Conservation (phyloP, 2,329 filamentous ascomycete species). For the Magnaporthiopsis rhizophila region DNA sequence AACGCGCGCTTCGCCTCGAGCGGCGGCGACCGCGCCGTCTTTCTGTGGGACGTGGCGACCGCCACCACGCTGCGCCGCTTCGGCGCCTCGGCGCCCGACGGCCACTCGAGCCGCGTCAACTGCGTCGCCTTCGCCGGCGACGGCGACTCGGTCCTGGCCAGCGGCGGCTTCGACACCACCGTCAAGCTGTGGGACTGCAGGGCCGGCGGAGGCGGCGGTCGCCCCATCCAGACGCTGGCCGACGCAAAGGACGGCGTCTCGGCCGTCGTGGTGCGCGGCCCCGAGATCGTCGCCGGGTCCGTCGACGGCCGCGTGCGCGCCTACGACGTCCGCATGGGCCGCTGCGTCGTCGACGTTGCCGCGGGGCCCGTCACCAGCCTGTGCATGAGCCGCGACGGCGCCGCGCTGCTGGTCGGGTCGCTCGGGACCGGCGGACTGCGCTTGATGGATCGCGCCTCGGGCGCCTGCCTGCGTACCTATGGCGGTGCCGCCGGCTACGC, state of each 20-base stretch:
- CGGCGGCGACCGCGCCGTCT: slow-evolving; percentile 84
- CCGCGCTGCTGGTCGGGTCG: slow-evolving; percentile 64
- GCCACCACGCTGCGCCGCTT: slow-evolving; percentile 73
- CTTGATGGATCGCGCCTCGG: slow-evolving; percentile 71
- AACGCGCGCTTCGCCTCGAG: slow-evolving; percentile 82
- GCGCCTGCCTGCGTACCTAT: slow-evolving; percentile 67
- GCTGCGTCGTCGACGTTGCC: slow-evolving; percentile 61
- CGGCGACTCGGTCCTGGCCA: slow-evolving; percentile 64
- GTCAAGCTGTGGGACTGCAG: slow-evolving; percentile 70
- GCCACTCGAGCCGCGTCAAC: slow-evolving; percentile 69
- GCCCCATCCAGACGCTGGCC: slow-evolving; percentile 62
- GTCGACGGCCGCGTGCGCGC: slow-evolving; percentile 75
- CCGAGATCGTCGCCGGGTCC: slow-evolving; percentile 64
- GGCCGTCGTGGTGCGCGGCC: slow-evolving; percentile 36
- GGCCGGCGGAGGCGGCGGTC: slow-evolving; percentile 34
- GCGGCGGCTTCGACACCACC: slow-evolving; percentile 65
- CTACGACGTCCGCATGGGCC: slow-evolving; percentile 78
- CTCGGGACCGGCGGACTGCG: slow-evolving; percentile 65
- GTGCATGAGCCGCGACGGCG: slow-evolving; percentile 60
- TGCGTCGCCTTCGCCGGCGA: slow-evolving; percentile 71
- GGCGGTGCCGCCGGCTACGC: slow-evolving; percentile 29
- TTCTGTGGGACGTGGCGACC: slow-evolving; percentile 87
- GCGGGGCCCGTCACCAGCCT: slow-evolving; percentile 69
- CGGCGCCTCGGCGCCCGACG: slow-evolving; percentile 42
- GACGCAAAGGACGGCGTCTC: slow-evolving; percentile 67